phyloP scores from a whole-genome alignment of 2,329 filamentous ascomycete genomes.

The Chaetomiaceae sp. region DNA sequence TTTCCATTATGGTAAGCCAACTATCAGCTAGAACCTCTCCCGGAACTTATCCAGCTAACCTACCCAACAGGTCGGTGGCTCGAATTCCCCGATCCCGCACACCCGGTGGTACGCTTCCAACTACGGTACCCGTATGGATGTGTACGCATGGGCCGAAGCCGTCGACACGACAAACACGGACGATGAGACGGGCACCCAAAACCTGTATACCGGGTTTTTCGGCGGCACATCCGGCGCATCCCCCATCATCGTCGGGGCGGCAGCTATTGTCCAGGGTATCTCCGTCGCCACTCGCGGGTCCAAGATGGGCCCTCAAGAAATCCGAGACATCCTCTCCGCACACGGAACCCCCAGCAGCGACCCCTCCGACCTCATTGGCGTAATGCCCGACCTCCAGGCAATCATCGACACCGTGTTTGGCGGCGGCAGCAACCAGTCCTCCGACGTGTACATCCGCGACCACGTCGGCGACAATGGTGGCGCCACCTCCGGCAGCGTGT shows the following conservation, averaged over 20 bases:
- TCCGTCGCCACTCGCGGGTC: background rate
- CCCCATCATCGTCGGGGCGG: slow-evolving; percentile 17
- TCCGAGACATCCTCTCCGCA: slow-evolving; percentile 10
- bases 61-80: slow-evolving; percentile 9
- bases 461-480: slow-evolving; percentile 5
- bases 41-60: no score
- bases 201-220: slow-evolving; percentile 12
- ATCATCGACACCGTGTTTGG: slow-evolving; percentile 14
- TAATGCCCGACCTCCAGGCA: slow-evolving; percentile 16
- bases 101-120: slow-evolving; percentile 11
- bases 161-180: slow-evolving; percentile 16
- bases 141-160: slow-evolving; percentile 15
- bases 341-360: slow-evolving; percentile 11
- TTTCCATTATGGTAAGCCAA: slow-evolving; percentile 13
- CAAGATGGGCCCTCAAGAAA: slow-evolving; percentile 9
- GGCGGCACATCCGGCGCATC: slow-evolving; percentile 19
- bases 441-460: slow-evolving; percentile 15
- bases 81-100: slow-evolving; percentile 6
- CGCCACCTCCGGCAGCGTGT: background rate
- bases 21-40: background rate
- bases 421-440: background rate
- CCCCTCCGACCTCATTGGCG: slow-evolving; percentile 18
- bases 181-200: background rate
- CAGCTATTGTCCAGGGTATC: slow-evolving; percentile 17
- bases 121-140: slow-evolving; percentile 19